Evolutionary conservation across 768 basidiomycete species (phyloP).

Genomic region (Boletus vinaceobasis): DNA sequence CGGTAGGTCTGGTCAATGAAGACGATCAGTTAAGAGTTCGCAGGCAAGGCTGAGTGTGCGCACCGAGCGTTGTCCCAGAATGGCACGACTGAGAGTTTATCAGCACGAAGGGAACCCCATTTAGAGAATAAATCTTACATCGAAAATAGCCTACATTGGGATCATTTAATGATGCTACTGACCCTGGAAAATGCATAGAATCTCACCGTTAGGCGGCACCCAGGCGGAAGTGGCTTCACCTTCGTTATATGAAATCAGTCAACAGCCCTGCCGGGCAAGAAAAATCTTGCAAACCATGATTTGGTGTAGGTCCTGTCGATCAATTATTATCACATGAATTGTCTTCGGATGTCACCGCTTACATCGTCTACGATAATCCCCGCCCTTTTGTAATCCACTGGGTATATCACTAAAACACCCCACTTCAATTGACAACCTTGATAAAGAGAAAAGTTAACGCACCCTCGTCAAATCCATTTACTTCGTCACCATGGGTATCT

Average conservation of each 20-base stretch:
- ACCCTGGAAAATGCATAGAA: neutral
- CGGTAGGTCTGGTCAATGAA: constrained; percentile 19
- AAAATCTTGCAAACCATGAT: constrained; percentile 34
- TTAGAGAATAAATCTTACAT: constrained; percentile 35
- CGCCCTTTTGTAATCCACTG: constrained; percentile 72
- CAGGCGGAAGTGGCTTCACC: constrained; percentile 55
- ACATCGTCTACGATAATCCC: constrained; percentile 83
- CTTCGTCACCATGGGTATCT: constrained; percentile 75
- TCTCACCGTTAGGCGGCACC: constrained; percentile 61
- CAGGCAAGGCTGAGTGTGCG: neutral
- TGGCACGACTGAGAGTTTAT: constrained; percentile 39
- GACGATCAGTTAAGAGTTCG: neutral
- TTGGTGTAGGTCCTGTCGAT: constrained; percentile 37
- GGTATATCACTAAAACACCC: constrained; percentile 69
- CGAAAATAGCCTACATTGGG: constrained; percentile 40
- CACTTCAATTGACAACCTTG: neutral
- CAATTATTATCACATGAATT: neutral
- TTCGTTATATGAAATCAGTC: constrained; percentile 11
- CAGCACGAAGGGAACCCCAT: neutral
- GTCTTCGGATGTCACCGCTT: constrained; percentile 20
- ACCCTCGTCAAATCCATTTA: constrained; percentile 81
- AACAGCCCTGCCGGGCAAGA: neutral
- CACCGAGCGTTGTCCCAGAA: constrained; percentile 47
- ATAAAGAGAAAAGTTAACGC: neutral
- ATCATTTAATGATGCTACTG: neutral